These are phyloP conservation scores for Quercus glauca DNA, from an alignment of 306 rosid species.

Conservation along the genomic window DNA sequence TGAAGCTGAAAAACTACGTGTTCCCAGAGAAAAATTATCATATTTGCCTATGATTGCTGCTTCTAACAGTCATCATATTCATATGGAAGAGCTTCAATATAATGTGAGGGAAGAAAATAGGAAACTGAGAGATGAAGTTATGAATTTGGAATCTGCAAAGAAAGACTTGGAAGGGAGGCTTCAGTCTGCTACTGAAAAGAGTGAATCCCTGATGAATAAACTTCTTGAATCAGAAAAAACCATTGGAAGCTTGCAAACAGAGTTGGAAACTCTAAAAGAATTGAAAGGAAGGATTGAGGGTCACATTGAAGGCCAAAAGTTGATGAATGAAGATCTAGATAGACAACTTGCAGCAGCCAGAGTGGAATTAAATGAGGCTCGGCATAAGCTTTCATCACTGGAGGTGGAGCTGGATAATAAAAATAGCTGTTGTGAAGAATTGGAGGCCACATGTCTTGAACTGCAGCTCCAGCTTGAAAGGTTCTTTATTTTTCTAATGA, in stretches of 20 bases:
- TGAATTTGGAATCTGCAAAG: constrained; percentile 35
- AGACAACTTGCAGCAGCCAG: constrained; percentile 38
- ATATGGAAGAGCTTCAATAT: constrained; percentile 32
- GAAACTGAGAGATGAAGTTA: constrained; percentile 31
- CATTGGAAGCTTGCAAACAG: constrained; percentile 47
- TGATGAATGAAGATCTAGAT: constrained; percentile 42
- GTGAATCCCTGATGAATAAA: constrained; percentile 41
- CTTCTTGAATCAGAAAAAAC: constrained; percentile 59
- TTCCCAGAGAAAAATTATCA: constrained; percentile 26
- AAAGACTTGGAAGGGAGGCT: constrained; percentile 44
- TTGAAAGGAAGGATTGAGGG: constrained; percentile 42
- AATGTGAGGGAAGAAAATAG: constrained; percentile 33
- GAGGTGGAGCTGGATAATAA: constrained; percentile 69
- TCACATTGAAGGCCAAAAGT: constrained; percentile 38
- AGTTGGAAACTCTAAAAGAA: constrained; percentile 42
- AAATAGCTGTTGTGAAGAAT: constrained; percentile 57
- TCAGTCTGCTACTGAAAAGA: constrained; percentile 42
- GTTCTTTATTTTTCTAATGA: constrained; percentile 32
- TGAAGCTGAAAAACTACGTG: constrained; percentile 36
- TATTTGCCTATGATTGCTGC: constrained; percentile 20
- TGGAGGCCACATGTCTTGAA: constrained; percentile 74
- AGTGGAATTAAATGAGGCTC: constrained; percentile 52
- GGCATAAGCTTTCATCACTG: constrained; percentile 48
- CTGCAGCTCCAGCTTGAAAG: constrained; percentile 79
- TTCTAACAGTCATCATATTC: constrained; percentile 33